Evolutionary conservation across 2,329 filamentous ascomycete species (phyloP), one percentile per base, ranked within the genome.

Genomic region (Calonectria crousiana): DNA sequence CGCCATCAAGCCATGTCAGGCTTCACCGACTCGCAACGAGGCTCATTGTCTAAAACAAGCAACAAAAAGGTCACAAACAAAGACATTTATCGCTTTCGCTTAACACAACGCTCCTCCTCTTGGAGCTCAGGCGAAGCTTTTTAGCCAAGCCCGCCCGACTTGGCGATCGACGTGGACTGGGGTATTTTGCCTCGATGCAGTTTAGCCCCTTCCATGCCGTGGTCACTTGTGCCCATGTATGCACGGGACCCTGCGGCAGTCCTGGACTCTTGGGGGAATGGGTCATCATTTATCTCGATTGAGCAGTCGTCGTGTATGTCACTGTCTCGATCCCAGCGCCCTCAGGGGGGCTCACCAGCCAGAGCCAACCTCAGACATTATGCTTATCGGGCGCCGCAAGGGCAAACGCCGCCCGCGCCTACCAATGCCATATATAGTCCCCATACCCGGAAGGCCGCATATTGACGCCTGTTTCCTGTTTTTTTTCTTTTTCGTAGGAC

Each of bases 171-270:
- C 71, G 51, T 38, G 32, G 20, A 26, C 34, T 62, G 60, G 71
- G 71, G 65, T 66, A 73, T 73, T 70, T 67, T 73, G 32, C 67
- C 71, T 16, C 23, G 14, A 60, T 69, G 18, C 51, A 67, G 71
- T 32, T 44, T 73, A 73, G 71, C 60, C 41, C 38, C 41, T 8
- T 14, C 26, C 26, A 1, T 62, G 41, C 23, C 18, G 26, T 56
- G 56, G 20, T n/a, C 62, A 53, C 20, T 53, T 52, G 44, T 26
- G 20, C 5, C 56, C 36, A 28, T 67, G 23, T 58, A 62, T 58
- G 67, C 71, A 69, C 65, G 67, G 18, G 36, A 9, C 36, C 13
- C 18, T 51, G 60, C 36, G 41, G 41, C 18, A 20, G 41, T n/a
- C 65, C 10, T 44, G 28, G 14, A 13, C 8, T 26, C 47, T 38